Evolutionary conservation across 768 basidiomycete genomes (phyloP), one percentile per base, ranked within the genome.

Genomic region (Rhizopogon salebrosus): DNA sequence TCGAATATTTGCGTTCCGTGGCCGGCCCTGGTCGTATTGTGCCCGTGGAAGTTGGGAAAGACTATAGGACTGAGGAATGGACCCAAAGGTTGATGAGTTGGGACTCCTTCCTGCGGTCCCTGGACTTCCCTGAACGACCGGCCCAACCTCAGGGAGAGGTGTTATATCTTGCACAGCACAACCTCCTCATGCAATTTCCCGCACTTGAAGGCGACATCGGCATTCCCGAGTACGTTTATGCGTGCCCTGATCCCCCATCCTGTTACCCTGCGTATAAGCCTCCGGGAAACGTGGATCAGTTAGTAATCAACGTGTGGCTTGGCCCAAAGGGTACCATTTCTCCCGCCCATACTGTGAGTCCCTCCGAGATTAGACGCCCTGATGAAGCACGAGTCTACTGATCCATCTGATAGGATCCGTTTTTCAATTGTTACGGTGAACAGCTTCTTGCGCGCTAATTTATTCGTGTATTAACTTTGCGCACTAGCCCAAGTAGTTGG

Each of bases 91-190:
- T 98, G 50, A 80, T 97, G 67, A 60, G 66, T 20, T 97, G 92
- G 84, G 83, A 88, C 34, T 75, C 73, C 1, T 94, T 98, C 64
- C 73, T 98, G 6, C 59, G 72, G 53, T 67, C 72, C 54, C 59
- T 85, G 31, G 58, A 51, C 52, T 41, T 60, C 51, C 69, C 71
- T 49, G 51, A 57, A 14, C 24, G 22, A 24, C 51, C 57, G 13
- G 54, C 51, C 2, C 54, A 52, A 6, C 53, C 52, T 41, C 56
- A 57, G 29, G 57, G 51, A 46, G 64, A 75, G 2, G 64, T 73
- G 13, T 59, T 86, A 35, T 99, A 99, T 66, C 82, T 99, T 40
- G 97, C 97, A 0, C 97, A 99, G 64, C 86, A 99, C 70, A 80
- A 84, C 59, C 78, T 99, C 13, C 74, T 95, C 54, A 71, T 70